These are phyloP conservation scores for Colletotrichum salicis DNA, from an alignment of 2,329 filamentous ascomycete species.

Conservation along the genomic window DNA sequence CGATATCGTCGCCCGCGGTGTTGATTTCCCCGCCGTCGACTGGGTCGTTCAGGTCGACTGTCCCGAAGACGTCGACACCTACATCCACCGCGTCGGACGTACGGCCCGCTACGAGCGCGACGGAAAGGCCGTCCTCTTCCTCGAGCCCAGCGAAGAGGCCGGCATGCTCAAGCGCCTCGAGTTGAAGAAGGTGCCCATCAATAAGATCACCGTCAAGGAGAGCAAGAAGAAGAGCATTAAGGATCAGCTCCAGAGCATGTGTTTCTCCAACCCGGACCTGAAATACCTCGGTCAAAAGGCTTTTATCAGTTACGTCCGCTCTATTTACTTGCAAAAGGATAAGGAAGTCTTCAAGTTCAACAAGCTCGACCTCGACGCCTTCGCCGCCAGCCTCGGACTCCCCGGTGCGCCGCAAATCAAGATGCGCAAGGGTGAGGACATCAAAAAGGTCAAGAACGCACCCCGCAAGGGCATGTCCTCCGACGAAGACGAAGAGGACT, in stretches of 20 bases:
- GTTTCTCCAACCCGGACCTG: conserved; percentile 91
- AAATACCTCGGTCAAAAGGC: conserved; percentile 97
- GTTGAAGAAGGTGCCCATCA: conserved; percentile 89
- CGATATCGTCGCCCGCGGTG: conserved; percentile 90
- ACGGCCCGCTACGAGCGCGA: conserved; percentile 93
- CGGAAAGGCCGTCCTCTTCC: conserved; percentile 87
- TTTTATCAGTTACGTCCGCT: conserved; percentile 89
- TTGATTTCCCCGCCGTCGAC: conserved; percentile 96
- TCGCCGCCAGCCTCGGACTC: conserved; percentile 84
- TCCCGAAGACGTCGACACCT: conserved; percentile 95
- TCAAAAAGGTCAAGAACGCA: conserved; percentile 88
- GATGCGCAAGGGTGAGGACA: conserved; percentile 89
- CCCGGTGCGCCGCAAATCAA: conserved; percentile 93
- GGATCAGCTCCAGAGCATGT: conserved; percentile 90
- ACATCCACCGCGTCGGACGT: conserved; percentile 94
- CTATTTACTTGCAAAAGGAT: conserved; percentile 87
- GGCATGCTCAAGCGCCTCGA: conserved; percentile 90
- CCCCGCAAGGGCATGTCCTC: conserved; percentile 71
- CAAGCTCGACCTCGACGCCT: conserved; percentile 85
- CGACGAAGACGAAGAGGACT: conserved; percentile 65
- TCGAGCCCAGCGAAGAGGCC: conserved; percentile 90
- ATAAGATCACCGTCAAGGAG: conserved; percentile 85
- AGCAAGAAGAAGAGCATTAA: conserved; percentile 91
- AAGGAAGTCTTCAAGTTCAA: conserved; percentile 91
- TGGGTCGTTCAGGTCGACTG: conserved; percentile 99